A percentile compares a stretch with the other conserved stretches of the same genome.
phyloP scores from a whole-genome alignment of 306 rosid genomes.

The Pterocarpus macrocarpus region DNA sequence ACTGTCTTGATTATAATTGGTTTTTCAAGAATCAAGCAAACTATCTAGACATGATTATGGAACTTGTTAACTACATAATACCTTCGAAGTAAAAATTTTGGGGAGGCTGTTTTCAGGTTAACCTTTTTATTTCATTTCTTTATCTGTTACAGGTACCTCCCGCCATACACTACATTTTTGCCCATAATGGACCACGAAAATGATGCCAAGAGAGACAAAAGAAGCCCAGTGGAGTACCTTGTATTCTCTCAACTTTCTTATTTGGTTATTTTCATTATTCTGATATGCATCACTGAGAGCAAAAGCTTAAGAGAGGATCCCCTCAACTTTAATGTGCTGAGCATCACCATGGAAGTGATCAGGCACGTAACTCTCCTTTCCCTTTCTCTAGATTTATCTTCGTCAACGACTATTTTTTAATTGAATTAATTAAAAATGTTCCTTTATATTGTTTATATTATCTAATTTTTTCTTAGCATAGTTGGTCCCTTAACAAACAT shows the following conservation, averaged over 20 bases:
- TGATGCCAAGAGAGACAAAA: conserved; percentile 10
- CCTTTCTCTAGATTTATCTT: not conserved
- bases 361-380: conserved; percentile 42
- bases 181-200: conserved; percentile 42
- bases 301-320: conserved; percentile 71
- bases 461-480: too few relatives aligned
- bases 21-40: conserved; percentile 23
- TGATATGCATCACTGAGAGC: conserved; percentile 73
- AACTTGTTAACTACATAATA: not conserved
- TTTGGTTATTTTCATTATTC: conserved; percentile 63
- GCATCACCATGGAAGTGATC: conserved; percentile 67
- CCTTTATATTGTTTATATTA: not conserved
- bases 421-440: not conserved
- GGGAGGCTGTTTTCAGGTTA: not conserved
- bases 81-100: not conserved
- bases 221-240: conserved; percentile 44
- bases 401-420: not conserved
- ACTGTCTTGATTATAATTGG: not conserved
- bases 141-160: conserved; percentile 65
- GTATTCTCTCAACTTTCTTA: conserved; percentile 70
- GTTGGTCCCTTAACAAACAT: too few relatives aligned
- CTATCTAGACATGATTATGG: not conserved
- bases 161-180: conserved; percentile 62
- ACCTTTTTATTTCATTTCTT: not conserved
- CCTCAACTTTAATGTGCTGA: conserved; percentile 72